Base-by-base conservation (phyloP, 1,284 basidiomycete genomes). In the Sporisorium sorghi region DNA sequence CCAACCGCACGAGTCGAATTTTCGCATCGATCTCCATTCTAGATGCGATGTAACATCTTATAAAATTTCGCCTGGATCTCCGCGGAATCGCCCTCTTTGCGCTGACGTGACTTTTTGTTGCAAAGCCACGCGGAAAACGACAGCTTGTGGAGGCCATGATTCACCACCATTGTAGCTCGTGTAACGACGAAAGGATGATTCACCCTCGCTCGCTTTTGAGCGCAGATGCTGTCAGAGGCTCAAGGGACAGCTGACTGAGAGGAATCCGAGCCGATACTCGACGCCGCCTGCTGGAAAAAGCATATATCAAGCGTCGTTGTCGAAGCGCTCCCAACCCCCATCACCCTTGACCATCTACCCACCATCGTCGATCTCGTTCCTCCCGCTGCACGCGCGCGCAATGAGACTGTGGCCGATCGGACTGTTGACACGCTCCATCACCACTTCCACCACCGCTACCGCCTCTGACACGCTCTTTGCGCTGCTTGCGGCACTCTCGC, bases 1-100 rank as follows among this genome's bases (percentile, higher is more conserved):
- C 68, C 47, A 71, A 50, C 42, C 62, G 68, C 58, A 71, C 68
- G 68, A 71, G 33, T 12, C 43, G 3, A 24, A 1, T 26, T n/a
- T 35, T 35, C 12, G 0, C 26, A n/a, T 23, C 5, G 15, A 15
- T 1, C 5, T 12, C 9, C 15, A n/a, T 28, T 14, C 15, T n/a
- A n/a, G 1, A 2, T 11, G 2, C 21, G 35, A 35, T 23, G 48
- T 66, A 55, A 66, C 57, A 51, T 1, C 12, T 1, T 3, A 2
- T 1, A 30, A 23, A 26, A 42, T 42, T 19, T 48, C 5, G n/a
- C n/a, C n/a, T 10, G 19, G 17, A 24, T 5, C 23, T 67, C 64
- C 64, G 54, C 63, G 52, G 63, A 55, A 55, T 26, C 11, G 32
- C 23, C 12, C 10, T 9, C 40, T n/a, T n/a, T n/a, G n/a, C n/a